phyloP scores from a whole-genome alignment of 108 stramenopile genomes.

The Pelagomonas calceolata region DNA sequence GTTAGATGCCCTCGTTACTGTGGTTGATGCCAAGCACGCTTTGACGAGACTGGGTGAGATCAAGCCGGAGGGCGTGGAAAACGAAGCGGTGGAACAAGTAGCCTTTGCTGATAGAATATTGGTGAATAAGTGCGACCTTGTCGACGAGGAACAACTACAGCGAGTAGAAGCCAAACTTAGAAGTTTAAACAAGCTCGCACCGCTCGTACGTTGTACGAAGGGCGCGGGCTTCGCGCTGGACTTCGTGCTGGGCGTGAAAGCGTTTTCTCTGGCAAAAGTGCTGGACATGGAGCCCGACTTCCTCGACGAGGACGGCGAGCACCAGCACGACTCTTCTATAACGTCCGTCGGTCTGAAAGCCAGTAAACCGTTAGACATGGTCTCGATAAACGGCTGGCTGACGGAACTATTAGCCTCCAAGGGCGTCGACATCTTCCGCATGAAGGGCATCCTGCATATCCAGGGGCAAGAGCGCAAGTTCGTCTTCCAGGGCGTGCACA shows the following conservation, averaged over 20 bases:
- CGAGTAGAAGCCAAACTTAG: conserved; percentile 38
- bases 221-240: no score
- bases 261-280: conserved; percentile 28
- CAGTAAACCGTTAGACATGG: background rate
- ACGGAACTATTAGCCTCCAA: background rate
- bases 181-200: conserved; percentile 48
- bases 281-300: conserved; percentile 27
- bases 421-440: conserved; percentile 28
- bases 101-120: conserved; percentile 32
- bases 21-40: conserved; percentile 85
- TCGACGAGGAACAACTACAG: conserved; percentile 25
- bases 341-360: background rate
- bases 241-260: conserved; percentile 16
- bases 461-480: conserved; percentile 28
- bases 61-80: conserved; percentile 63
- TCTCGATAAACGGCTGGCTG: conserved; percentile 12
- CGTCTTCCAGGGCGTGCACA: conserved; percentile 44
- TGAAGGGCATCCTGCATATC: conserved; percentile 40
- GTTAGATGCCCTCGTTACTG: conserved; percentile 82
- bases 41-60: conserved; percentile 57
- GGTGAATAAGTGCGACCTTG: conserved; percentile 72
- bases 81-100: conserved; percentile 90
- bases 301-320: conserved; percentile 1
- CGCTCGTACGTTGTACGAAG: conserved; percentile 31
- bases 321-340: background rate